These are phyloP conservation scores for Arabidopsis arenosa DNA, from an alignment of 345 rosid genomes.

Conservation along the genomic window DNA sequence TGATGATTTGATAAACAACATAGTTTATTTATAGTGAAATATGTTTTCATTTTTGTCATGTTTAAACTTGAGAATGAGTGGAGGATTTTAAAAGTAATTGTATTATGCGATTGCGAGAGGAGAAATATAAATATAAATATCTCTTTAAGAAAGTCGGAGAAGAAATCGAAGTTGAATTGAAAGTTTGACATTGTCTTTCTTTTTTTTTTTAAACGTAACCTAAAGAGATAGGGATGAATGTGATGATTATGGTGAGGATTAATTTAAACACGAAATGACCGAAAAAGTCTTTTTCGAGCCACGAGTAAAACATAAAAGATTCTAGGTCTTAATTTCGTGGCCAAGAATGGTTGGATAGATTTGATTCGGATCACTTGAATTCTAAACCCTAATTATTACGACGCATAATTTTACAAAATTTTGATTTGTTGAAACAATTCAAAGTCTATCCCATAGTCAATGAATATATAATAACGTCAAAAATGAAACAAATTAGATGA, in stretches of 20 bases:
- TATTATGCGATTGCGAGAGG: too few species aligned
- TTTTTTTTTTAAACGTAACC: not conserved
- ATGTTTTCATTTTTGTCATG: not conserved
- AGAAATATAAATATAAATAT: not conserved
- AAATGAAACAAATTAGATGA: not conserved
- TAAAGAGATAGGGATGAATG: constrained; percentile 21
- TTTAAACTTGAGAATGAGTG: not conserved
- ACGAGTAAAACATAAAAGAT: constrained; percentile 22
- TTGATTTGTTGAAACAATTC: constrained; percentile 15
- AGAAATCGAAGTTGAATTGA: constrained; percentile 32
- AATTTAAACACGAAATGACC: constrained; percentile 1
- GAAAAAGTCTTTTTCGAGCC: constrained; percentile 36
- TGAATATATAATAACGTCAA: not conserved
- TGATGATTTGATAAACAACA: not conserved
- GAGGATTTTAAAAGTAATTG: too few species aligned
- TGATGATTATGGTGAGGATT: constrained; percentile 21
- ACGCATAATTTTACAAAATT: constrained; percentile 17
- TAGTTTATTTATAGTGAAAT: too few species aligned
- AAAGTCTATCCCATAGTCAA: constrained; percentile 18
- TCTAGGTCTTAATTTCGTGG: constrained; percentile 25
- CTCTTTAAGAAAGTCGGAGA: constrained; percentile 8
- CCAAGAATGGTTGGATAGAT: constrained; percentile 20
- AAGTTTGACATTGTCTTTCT: constrained; percentile 3
- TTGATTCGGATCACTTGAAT: constrained; percentile 12
- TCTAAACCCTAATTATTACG: constrained; percentile 17